phyloP scores from a whole-genome alignment of 2,329 filamentous ascomycete genomes.

The Pseudogymnoascus sp. region DNA sequence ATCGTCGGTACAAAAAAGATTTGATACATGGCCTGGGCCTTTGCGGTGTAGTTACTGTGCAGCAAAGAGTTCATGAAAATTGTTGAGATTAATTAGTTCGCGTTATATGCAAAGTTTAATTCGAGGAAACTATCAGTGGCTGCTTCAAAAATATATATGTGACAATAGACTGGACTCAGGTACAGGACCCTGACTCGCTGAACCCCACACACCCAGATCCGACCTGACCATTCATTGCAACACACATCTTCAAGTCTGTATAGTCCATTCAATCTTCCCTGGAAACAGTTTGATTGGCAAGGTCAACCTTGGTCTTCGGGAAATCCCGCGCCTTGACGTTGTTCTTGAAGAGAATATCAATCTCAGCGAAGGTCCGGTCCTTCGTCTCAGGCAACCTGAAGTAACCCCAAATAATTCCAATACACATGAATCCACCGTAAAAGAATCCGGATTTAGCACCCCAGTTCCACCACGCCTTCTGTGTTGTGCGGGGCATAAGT shows the following conservation, averaged over 20 bases:
- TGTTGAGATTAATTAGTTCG: neutral
- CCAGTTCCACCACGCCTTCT: constrained; percentile 26
- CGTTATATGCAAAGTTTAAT: neutral
- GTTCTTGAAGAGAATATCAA: constrained; percentile 37
- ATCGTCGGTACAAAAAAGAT: neutral
- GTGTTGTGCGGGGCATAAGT: constrained; percentile 22
- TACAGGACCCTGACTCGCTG: neutral
- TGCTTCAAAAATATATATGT: neutral
- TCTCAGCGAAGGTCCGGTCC: constrained; percentile 34
- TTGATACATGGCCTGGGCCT: neutral
- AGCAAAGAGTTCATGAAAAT: neutral
- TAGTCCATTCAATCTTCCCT: neutral
- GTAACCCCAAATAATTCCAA: constrained; percentile 35
- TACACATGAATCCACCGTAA: constrained; percentile 31
- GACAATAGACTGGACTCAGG: neutral
- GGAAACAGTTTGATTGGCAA: constrained; percentile 9
- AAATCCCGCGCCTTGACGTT: constrained; percentile 34
- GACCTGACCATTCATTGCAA: neutral
- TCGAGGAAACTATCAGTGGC: neutral
- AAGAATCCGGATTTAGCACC: constrained; percentile 34
- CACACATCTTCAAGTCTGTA: neutral
- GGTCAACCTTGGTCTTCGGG: constrained; percentile 27
- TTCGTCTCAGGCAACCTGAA: constrained; percentile 38
- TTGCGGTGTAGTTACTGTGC: neutral
- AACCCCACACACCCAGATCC: neutral